A percentile compares a stretch with the other conserved stretches of the same genome.
Conservation (phyloP, 202 grass and related monocot species). For the Setaria italica region DNA sequence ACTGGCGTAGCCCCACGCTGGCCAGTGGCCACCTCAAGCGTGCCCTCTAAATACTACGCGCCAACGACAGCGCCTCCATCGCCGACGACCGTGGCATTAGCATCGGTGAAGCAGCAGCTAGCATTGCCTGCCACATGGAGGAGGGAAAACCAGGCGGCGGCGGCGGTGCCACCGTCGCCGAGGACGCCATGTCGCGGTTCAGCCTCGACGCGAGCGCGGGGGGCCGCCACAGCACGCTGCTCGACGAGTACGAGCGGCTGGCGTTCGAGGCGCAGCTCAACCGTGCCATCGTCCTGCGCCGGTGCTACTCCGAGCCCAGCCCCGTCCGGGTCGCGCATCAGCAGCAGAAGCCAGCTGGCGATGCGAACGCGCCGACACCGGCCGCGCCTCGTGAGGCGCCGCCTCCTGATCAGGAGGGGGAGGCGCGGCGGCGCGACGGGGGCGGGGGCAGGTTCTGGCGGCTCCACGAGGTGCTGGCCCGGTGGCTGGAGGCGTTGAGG, state of each 20-base stretch:
- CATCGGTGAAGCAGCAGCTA: background rate
- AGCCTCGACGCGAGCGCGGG: conserved; percentile 68
- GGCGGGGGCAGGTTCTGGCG: conserved; percentile 29
- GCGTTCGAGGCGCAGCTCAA: conserved; percentile 76
- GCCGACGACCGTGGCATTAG: background rate
- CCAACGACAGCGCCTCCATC: background rate
- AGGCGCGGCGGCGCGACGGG: background rate
- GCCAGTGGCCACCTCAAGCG: background rate
- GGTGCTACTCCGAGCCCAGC: conserved; percentile 80
- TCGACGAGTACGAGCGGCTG: conserved; percentile 82
- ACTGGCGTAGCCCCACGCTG: conserved; percentile 18
- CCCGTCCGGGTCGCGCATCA: conserved; percentile 40
- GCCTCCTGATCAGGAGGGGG: background rate
- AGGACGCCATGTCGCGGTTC: conserved; percentile 42
- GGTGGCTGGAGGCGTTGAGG: conserved; percentile 50
- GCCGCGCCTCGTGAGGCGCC: no score
- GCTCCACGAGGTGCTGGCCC: conserved; percentile 38
- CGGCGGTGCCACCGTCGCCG: background rate
- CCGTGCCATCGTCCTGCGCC: conserved; percentile 76
- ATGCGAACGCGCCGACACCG: background rate
- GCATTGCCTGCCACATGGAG: conserved; percentile 15
- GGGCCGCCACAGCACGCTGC: conserved; percentile 61
- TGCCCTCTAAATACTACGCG: conserved; percentile 34
- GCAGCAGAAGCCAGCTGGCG: background rate
- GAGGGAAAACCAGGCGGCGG: background rate